Evolutionary conservation across 2,329 filamentous ascomycete species (phyloP).

Genomic region (Orbilia brochopaga): DNA sequence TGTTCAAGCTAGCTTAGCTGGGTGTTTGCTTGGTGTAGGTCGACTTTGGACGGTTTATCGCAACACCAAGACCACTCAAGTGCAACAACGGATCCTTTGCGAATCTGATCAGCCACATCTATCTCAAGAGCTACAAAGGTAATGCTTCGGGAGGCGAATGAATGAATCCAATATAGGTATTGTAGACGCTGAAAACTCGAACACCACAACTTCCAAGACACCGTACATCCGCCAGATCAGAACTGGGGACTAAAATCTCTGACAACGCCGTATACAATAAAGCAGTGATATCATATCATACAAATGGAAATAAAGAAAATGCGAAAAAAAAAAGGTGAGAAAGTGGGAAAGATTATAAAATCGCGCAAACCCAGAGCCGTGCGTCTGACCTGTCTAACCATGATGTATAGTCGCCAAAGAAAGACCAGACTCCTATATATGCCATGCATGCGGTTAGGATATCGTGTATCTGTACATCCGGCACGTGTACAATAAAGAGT

Average conservation of each 20-base stretch:
- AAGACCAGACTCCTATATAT: constrained; percentile 15
- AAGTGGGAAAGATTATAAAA: neutral
- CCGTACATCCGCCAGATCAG: constrained; percentile 13
- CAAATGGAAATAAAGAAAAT: constrained; percentile 27
- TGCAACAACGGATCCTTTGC: neutral
- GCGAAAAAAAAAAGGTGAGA: no score
- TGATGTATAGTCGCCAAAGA: constrained; percentile 28
- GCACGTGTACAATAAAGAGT: constrained; percentile 1
- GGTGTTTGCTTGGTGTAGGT: constrained; percentile 9
- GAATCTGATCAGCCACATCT: neutral
- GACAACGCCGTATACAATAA: constrained; percentile 24
- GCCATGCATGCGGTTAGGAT: constrained; percentile 23
- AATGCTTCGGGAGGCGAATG: neutral
- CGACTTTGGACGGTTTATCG: constrained; percentile 11
- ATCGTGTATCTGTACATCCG: constrained; percentile 11
- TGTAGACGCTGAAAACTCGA: neutral
- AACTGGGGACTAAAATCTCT: neutral
- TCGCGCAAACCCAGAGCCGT: neutral
- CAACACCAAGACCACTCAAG: neutral
- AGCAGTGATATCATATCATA: constrained; percentile 40
- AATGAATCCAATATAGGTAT: constrained; percentile 3
- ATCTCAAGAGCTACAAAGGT: neutral
- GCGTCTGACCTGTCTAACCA: constrained; percentile 13
- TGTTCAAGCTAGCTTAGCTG: neutral
- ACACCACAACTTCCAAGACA: constrained; percentile 23